Evolutionary conservation across 441 rosid species (phyloP).

Genomic region (Pelargonium citronellum): DNA sequence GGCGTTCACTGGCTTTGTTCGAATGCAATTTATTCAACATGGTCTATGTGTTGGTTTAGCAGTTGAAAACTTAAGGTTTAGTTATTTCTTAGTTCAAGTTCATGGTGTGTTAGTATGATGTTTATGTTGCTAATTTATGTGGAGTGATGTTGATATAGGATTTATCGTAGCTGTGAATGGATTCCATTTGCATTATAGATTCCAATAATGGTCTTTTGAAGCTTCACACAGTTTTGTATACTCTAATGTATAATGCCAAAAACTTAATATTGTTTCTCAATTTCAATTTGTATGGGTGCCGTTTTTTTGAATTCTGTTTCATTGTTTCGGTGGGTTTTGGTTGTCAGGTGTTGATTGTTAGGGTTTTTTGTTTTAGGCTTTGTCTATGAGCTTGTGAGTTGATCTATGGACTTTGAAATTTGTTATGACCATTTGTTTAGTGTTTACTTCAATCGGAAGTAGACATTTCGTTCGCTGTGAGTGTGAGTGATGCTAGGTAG

Average conservation of each 20-base stretch:
- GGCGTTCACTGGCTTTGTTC: background rate
- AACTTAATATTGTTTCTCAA: background rate
- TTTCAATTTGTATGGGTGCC: background rate
- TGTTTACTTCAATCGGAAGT: background rate
- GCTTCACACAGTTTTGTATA: too few species aligned
- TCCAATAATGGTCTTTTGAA: background rate
- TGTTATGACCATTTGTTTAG: background rate
- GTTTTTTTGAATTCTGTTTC: background rate
- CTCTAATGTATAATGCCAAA: too few species aligned
- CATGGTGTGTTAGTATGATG: background rate
- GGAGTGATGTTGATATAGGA: too few species aligned
- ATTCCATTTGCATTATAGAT: too few species aligned
- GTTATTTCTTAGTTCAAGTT: background rate
- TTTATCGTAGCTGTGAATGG: too few species aligned
- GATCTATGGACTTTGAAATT: background rate
- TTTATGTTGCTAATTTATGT: background rate
- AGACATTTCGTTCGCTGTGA: background rate
- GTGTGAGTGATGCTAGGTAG: background rate
- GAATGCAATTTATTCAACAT: background rate
- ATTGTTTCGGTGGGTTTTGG: background rate
- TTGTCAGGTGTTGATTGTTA: background rate
- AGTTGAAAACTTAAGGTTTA: background rate
- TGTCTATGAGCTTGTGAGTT: conserved; percentile 14
- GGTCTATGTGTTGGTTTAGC: background rate
- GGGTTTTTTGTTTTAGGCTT: conserved; percentile 5